Conservation (phyloP, 352 stramenopile genomes). For the Peronospora tabacina region DNA sequence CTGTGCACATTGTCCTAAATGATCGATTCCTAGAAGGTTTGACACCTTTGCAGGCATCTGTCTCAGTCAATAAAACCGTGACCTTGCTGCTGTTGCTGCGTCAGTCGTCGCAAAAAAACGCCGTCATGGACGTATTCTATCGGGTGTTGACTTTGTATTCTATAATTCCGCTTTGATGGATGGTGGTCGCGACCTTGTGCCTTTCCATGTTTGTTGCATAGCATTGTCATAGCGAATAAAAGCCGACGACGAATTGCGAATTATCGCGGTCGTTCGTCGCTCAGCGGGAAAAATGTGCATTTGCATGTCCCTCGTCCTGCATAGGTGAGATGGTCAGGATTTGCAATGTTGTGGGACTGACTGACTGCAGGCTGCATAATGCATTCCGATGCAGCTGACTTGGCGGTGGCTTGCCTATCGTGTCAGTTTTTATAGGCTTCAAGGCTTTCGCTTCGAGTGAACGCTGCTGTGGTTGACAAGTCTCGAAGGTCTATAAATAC, state of each 20-base stretch:
- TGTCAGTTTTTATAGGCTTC: conserved; percentile 26
- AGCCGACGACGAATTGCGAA: not conserved
- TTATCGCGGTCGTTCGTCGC: conserved; percentile 4
- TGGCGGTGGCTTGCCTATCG: conserved; percentile 19
- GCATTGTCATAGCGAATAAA: not conserved
- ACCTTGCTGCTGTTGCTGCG: too few species aligned
- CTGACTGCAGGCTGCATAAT: conserved; percentile 4
- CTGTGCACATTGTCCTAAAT: too few species aligned
- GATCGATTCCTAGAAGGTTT: not conserved
- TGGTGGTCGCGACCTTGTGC: not conserved
- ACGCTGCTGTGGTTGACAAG: conserved; percentile 3
- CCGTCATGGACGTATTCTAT: conserved; percentile 9
- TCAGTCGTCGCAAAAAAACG: conserved; percentile 6
- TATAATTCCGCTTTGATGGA: conserved; percentile 7
- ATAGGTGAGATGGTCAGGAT: conserved; percentile 28
- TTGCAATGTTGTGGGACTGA: conserved; percentile 24
- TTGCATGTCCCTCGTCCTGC: conserved; percentile 13
- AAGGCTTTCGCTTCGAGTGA: conserved; percentile 11
- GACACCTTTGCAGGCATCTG: not conserved
- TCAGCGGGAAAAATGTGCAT: conserved; percentile 1
- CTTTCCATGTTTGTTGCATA: conserved; percentile 7
- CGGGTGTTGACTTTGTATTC: conserved; percentile 12
- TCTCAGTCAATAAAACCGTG: not conserved
- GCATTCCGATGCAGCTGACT: conserved; percentile 24
- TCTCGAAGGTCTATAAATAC: conserved; percentile 1